Evolutionary conservation across 352 stramenopile genomes (phyloP), one percentile per base, ranked within the genome.

Genomic region (Phytophthora fragariaefolia): DNA sequence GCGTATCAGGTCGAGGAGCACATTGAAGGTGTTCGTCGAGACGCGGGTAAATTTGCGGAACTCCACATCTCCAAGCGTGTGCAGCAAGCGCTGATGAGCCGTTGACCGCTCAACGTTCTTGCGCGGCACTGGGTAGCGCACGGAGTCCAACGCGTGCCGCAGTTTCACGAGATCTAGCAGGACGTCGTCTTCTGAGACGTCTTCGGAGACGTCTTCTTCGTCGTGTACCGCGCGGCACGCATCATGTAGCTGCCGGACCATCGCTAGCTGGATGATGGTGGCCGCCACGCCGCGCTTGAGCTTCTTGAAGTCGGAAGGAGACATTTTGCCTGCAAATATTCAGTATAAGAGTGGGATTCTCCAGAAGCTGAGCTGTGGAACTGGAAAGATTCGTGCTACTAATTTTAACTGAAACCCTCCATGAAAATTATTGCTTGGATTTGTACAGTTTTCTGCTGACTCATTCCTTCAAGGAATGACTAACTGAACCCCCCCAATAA

Each of bases 331-430:
- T 10, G 17, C 36, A 23, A 45, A 45, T 45, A 45, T 45, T 23
- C 30, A 34, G 77, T 89, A 38, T 45, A 45, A 45, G 36, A 45
- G 36, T 45, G 36, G 17, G 36, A 22, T 45, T 45, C 36, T 45
- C 36, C 36, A 22, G 36, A 45, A 45, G 36, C 15, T 45, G 36
- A 45, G 36, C 36, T 2, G 36, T 45, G 36, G 8, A 8, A 12
- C 32, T 20, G 36, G n/a, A 45, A 45, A 20, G 17, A 45, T 45
- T 45, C 36, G 36, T 45, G 36, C 10, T 45, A 4, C 17, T 45
- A 45, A 45, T 45, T 45, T 45, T 45, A 45, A 45, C 36, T 45
- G 36, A 45, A 42, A 42, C 36, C 36, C 32, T 17, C 36, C 36
- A 45, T 45, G 36, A 45, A 40, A 45, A 45, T 23, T 17, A 45